phyloP scores from a whole-genome alignment of 2,329 filamentous ascomycete genomes.

The Aspergillus felis region DNA sequence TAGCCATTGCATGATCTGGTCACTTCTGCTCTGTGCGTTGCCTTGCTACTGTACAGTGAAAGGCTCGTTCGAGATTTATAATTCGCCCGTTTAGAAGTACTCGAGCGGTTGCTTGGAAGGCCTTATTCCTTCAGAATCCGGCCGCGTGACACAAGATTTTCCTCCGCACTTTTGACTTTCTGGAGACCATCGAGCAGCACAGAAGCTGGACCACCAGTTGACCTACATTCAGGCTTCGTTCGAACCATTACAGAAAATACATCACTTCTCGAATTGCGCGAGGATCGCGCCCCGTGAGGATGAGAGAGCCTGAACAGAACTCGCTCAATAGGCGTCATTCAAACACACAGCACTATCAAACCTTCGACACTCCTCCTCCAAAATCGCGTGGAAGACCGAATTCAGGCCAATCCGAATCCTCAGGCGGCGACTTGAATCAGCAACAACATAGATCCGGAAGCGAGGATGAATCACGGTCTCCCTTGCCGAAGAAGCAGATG shows the following conservation, averaged over 20 bases:
- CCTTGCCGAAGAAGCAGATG: slow-evolving; percentile 78
- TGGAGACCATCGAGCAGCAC: not conserved
- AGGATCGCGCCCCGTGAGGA: slow-evolving; percentile 8
- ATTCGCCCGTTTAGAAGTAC: not conserved
- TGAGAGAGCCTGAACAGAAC: slow-evolving; percentile 27
- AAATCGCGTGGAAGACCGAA: slow-evolving; percentile 44
- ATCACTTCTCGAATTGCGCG: not conserved
- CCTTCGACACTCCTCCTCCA: slow-evolving; percentile 46
- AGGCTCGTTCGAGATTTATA: not conserved
- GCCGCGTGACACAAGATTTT: not conserved
- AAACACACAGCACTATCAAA: slow-evolving; percentile 46
- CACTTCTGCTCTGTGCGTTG: not conserved
- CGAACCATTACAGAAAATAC: not conserved
- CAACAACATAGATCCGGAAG: slow-evolving; percentile 23
- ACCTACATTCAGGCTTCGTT: not conserved
- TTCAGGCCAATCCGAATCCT: slow-evolving; percentile 40
- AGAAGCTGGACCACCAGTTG: not conserved
- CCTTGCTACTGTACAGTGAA: not conserved
- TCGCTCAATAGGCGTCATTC: slow-evolving; percentile 38
- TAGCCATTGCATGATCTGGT: not conserved
- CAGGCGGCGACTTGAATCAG: slow-evolving; percentile 27
- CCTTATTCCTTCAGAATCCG: not conserved
- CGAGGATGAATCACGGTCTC: slow-evolving; percentile 49
- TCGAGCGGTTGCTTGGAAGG: not conserved
- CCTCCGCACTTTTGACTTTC: not conserved